Percentiles rank a stretch among this genome's conserved stretches.
These are phyloP conservation scores for Populus pruinosa DNA, from an alignment of 345 rosid genomes.

Conservation along the genomic window DNA sequence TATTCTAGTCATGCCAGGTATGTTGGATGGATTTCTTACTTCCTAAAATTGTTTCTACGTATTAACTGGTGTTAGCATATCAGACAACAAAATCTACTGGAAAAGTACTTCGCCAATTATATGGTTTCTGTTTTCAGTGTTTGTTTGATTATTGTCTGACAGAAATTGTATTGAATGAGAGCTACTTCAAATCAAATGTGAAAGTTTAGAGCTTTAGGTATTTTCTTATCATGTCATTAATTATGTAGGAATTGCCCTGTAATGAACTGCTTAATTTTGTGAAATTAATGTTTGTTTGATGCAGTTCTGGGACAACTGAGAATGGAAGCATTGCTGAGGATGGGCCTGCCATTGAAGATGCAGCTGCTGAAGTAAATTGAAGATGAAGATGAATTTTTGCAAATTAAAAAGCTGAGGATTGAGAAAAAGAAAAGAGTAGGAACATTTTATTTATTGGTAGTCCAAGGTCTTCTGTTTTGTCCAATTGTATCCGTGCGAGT, in stretches of 20 bases:
- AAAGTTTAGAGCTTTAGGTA: neutral
- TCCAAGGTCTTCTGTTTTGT: slow-evolving; percentile 19
- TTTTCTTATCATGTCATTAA: neutral
- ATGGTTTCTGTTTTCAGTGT: neutral
- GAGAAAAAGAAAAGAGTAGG: slow-evolving; percentile 4
- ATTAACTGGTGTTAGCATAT: neutral
- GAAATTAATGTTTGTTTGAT: slow-evolving; percentile 6
- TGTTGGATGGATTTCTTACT: neutral
- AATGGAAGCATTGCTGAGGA: slow-evolving; percentile 14
- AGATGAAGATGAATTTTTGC: slow-evolving; percentile 11
- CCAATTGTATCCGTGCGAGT: slow-evolving; percentile 14
- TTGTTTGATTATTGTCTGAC: neutral
- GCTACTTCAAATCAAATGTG: neutral
- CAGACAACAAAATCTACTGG: neutral
- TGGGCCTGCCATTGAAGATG: slow-evolving; percentile 22
- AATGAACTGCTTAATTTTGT: neutral
- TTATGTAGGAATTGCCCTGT: neutral
- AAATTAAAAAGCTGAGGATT: slow-evolving; percentile 3
- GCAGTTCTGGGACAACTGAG: slow-evolving; percentile 35
- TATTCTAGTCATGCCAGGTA: neutral
- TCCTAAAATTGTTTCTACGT: neutral
- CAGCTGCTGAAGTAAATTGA: slow-evolving; percentile 25
- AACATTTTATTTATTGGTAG: slow-evolving; percentile 15
- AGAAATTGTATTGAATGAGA: neutral
- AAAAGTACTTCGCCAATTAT: neutral